phyloP scores from a whole-genome alignment of 75 land plant genomes.

The Azolla pinnata region DNA sequence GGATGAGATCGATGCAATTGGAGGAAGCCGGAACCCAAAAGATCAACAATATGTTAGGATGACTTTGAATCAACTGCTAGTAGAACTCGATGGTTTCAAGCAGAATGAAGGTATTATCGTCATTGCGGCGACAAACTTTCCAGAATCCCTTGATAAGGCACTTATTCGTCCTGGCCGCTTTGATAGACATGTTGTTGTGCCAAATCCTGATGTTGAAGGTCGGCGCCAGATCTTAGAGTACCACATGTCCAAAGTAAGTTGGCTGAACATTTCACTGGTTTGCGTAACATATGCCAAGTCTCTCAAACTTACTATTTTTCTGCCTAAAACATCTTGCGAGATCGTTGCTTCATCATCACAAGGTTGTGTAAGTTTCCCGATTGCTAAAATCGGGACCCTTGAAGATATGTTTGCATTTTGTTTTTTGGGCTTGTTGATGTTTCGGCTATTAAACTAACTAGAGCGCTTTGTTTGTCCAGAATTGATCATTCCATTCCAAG shows the following conservation, averaged over 20 bases:
- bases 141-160: conserved; percentile 93
- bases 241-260: conserved; percentile 29
- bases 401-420: no score
- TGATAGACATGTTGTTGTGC: conserved; percentile 96
- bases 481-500: no score
- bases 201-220: conserved; percentile 56
- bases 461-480: no score
- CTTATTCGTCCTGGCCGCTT: conserved; percentile 93
- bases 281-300: no score
- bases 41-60: conserved; percentile 98
- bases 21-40: conserved; percentile 90
- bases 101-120: conserved; percentile 99
- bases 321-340: no score
- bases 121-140: conserved; percentile 98
- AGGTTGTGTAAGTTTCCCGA: no score
- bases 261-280: neutral
- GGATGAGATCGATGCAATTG: conserved; percentile 99
- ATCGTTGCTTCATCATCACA: no score
- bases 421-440: no score
- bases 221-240: conserved; percentile 33
- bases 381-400: no score
- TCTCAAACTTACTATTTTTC: no score
- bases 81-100: conserved; percentile 96
- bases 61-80: conserved; percentile 95
- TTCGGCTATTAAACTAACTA: no score